Percentiles rank a stretch among this genome's conserved stretches.
phyloP scores from a whole-genome alignment of 345 rosid species.

The Eucalyptus globulus region DNA sequence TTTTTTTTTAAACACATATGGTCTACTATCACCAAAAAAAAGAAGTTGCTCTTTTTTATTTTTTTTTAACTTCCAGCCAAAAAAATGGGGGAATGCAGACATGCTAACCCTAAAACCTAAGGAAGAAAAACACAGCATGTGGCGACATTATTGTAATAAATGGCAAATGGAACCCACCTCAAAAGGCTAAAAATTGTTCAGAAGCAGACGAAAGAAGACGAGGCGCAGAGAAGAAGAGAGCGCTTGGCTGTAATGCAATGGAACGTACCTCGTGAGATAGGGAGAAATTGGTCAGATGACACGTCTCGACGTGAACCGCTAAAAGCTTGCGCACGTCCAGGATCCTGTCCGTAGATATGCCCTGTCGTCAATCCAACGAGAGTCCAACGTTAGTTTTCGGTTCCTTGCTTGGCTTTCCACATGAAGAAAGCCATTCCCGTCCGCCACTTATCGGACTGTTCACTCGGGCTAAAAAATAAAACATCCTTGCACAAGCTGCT shows the following conservation, averaged over 20 bases:
- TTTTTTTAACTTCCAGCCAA: neutral
- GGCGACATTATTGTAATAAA: neutral
- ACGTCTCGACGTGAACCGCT: conserved; percentile 72
- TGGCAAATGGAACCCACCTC: neutral
- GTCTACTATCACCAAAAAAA: neutral
- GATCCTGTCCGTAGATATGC: conserved; percentile 94
- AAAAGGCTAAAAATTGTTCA: neutral
- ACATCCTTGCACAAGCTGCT: neutral
- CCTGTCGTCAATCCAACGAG: conserved; percentile 15
- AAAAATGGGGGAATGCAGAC: neutral
- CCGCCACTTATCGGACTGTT: neutral
- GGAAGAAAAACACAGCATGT: neutral
- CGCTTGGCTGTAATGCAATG: neutral
- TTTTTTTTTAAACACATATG: neutral
- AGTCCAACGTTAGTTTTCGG: neutral
- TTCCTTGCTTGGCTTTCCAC: neutral
- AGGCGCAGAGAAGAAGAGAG: neutral
- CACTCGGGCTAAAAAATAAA: neutral
- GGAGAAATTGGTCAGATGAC: conserved; percentile 79
- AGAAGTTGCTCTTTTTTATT: neutral
- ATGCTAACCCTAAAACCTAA: neutral
- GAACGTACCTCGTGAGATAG: conserved; percentile 55
- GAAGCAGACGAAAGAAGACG: neutral
- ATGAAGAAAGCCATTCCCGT: neutral
- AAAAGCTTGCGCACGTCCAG: conserved; percentile 76